phyloP scores from a whole-genome alignment of 192 early-diverging fungal species.

The Fimicolochytrium jonesii region DNA sequence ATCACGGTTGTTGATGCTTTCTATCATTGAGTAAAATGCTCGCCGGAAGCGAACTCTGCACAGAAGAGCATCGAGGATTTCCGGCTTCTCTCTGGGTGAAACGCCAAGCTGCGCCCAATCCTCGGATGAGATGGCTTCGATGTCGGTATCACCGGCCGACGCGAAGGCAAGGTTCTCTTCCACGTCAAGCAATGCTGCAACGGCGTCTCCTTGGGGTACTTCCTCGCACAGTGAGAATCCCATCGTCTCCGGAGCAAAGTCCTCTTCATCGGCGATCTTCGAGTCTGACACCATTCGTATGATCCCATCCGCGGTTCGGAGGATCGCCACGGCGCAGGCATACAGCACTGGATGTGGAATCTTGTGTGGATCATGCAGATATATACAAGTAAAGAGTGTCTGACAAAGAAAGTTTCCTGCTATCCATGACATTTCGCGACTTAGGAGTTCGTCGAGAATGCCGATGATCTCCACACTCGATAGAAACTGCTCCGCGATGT shows the following conservation, averaged over 20 bases:
- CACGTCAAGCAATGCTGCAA: background rate
- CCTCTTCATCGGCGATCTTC: slow-evolving; percentile 21
- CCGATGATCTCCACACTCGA: slow-evolving; percentile 22
- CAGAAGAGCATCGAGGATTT: slow-evolving; percentile 8
- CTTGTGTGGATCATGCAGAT: slow-evolving; percentile 5
- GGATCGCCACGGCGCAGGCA: slow-evolving; percentile 3
- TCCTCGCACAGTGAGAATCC: slow-evolving; percentile 17
- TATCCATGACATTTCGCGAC: slow-evolving; percentile 21
- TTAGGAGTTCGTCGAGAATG: slow-evolving; percentile 16
- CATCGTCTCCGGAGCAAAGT: slow-evolving; percentile 19
- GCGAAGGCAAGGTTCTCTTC: too few relatives aligned
- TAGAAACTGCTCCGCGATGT: background rate
- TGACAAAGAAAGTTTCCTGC: slow-evolving; percentile 21
- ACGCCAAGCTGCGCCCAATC: background rate
- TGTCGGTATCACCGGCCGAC: slow-evolving; percentile 4
- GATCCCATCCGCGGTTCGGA: slow-evolving; percentile 4
- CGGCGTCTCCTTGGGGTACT: slow-evolving; percentile 2
- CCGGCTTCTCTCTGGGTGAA: background rate
- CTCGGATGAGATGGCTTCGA: background rate
- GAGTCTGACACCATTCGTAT: slow-evolving; percentile 1
- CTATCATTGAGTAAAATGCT: background rate
- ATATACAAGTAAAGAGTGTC: slow-evolving; percentile 27
- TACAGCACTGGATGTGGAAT: slow-evolving; percentile 3
- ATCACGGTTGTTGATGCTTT: background rate
- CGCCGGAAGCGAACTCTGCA: background rate